Evolutionary conservation across 495 filamentous ascomycete genomes (phyloP).

Genomic region (Aspergillus haitiensis): DNA sequence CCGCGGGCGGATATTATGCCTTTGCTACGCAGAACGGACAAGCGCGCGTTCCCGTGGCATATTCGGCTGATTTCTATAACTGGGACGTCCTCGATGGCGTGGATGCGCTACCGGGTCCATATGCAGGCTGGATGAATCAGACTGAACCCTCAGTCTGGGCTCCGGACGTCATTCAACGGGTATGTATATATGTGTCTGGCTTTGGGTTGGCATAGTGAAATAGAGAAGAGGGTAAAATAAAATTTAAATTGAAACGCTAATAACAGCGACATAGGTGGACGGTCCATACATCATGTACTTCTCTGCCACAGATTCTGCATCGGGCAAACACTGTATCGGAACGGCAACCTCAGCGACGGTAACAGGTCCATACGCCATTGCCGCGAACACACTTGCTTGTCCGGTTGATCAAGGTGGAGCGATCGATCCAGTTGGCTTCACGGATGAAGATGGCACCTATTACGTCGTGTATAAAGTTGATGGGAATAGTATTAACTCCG

Average conservation of each 20-base stretch:
- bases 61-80: conserved; percentile 33
- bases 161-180: conserved; percentile 42
- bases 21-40: conserved; percentile 41
- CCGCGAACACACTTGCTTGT: conserved; percentile 49
- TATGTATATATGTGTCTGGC: conserved; percentile 16
- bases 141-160: conserved; percentile 32
- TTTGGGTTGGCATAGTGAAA: no score
- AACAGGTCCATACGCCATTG: conserved; percentile 53
- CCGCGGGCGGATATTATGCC: conserved; percentile 38
- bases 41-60: conserved; percentile 38
- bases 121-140: conserved; percentile 32
- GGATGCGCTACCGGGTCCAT: conserved; percentile 39
- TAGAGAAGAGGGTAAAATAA: no score
- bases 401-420: conserved; percentile 53
- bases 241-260: background rate
- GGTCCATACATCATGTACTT: conserved; percentile 63
- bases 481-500: conserved; percentile 56
- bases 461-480: conserved; percentile 65
- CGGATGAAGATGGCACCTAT: conserved; percentile 49
- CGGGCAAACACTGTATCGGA: conserved; percentile 54
- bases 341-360: conserved; percentile 43
- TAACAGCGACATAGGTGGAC: conserved; percentile 32
- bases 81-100: conserved; percentile 39
- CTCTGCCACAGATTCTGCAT: conserved; percentile 44
- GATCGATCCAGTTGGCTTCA: conserved; percentile 58